Percentiles rank a stretch among this genome's conserved stretches.
phyloP scores from a whole-genome alignment of 345 rosid species.

The Jatropha curcas region DNA sequence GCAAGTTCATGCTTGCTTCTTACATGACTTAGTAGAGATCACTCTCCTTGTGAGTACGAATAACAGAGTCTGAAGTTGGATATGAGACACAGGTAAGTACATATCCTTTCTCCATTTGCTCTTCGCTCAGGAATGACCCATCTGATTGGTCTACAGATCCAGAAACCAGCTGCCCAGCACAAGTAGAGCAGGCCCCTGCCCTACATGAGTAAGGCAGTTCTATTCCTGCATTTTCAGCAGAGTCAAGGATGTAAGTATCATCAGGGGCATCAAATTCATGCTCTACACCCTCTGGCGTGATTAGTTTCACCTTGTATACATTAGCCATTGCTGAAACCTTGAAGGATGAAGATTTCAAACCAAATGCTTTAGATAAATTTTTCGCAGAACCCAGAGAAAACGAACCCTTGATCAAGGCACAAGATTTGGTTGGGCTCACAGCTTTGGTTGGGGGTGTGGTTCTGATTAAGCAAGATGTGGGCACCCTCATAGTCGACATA shows the following conservation, averaged over 20 bases:
- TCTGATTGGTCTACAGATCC: constrained; percentile 26
- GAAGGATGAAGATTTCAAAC: constrained; percentile 44
- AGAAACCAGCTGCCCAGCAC: constrained; percentile 26
- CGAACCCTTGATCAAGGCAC: constrained; percentile 21
- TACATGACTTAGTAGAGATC: constrained; percentile 20
- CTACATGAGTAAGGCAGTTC: constrained; percentile 36
- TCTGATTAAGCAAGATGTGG: constrained; percentile 30
- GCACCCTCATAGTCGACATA: constrained; percentile 41
- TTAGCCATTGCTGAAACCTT: constrained; percentile 30
- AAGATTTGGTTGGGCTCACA: not conserved
- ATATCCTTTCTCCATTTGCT: constrained; percentile 25
- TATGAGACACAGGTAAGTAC: constrained; percentile 28
- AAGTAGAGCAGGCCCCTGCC: constrained; percentile 35
- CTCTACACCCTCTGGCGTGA: constrained; percentile 26
- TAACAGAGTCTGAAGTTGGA: constrained; percentile 26
- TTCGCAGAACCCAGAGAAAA: constrained; percentile 27
- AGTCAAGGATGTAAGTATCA: constrained; percentile 28
- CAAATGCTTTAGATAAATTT: constrained; percentile 31
- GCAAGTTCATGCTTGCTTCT: not conserved
- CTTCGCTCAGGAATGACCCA: constrained; percentile 30
- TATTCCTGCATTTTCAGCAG: constrained; percentile 30
- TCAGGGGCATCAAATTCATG: constrained; percentile 28
- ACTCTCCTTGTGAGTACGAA: constrained; percentile 33
- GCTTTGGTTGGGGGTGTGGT: constrained; percentile 18
- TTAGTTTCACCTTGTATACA: constrained; percentile 28